phyloP scores from a whole-genome alignment of 148 eudicot species.

The Beta vulgaris region DNA sequence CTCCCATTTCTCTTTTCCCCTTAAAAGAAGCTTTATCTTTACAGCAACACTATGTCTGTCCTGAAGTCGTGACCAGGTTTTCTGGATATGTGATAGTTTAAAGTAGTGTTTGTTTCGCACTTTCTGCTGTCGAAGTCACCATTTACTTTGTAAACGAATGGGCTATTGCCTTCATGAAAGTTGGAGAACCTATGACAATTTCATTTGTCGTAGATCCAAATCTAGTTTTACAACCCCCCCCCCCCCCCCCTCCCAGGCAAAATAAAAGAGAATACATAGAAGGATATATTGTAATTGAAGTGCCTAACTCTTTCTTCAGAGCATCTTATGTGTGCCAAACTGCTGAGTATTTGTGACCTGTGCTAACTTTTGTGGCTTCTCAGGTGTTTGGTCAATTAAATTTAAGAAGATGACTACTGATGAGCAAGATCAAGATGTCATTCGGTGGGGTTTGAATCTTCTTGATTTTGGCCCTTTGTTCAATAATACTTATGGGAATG shows the following conservation, averaged over 20 bases:
- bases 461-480: constrained; percentile 59
- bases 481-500: constrained; percentile 51
- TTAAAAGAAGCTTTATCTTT: no score
- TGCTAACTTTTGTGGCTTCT: constrained; percentile 10
- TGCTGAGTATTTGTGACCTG: not conserved
- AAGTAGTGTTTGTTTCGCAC: no score
- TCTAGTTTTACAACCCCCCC: not conserved
- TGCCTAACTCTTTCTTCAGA: not conserved
- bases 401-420: constrained; percentile 36
- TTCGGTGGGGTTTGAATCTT: constrained; percentile 60
- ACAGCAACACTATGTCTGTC: no score
- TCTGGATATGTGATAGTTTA: no score
- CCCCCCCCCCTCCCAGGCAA: no score
- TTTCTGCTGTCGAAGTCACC: no score
- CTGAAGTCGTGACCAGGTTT: no score
- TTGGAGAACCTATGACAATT: not conserved
- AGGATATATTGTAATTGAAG: not conserved
- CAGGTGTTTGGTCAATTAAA: constrained; percentile 16
- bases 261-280: not conserved
- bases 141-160: not conserved
- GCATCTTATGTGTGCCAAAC: not conserved
- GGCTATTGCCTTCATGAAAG: not conserved
- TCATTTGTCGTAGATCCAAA: not conserved
- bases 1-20: no score
- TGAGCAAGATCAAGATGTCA: constrained; percentile 69